Conservation (phyloP, 163 green algal genomes). For the Scenedesmus sp. region DNA sequence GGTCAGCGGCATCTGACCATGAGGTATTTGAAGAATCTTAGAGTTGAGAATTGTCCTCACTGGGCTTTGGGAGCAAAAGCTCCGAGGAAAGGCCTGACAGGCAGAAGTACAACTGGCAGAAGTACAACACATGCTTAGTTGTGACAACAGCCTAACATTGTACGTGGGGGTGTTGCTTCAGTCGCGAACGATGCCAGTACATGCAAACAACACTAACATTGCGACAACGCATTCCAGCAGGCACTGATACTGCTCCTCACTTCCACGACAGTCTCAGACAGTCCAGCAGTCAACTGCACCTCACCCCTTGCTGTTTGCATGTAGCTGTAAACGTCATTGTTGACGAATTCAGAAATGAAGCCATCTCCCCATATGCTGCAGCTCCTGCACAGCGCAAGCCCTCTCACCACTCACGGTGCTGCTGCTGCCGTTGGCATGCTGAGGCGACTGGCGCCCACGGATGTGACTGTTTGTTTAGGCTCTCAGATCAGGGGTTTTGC, state of each 20-base stretch:
- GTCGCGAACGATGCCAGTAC: not conserved
- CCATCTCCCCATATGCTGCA: not conserved
- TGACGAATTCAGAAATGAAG: not conserved
- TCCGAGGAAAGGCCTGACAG: too few relatives aligned
- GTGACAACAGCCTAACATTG: not conserved
- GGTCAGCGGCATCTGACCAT: too few relatives aligned
- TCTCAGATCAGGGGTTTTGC: not conserved
- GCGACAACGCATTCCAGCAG: not conserved
- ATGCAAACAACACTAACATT: not conserved
- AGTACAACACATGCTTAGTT: not conserved
- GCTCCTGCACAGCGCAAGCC: slow-evolving; percentile 12
- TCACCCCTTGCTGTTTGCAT: not conserved
- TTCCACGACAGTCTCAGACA: not conserved
- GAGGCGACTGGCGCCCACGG: not conserved
- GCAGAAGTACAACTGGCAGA: not conserved
- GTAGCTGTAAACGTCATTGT: not conserved
- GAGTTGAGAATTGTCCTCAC: too few relatives aligned
- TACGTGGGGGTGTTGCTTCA: not conserved
- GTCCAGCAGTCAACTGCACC: not conserved
- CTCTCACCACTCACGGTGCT: slow-evolving; percentile 7
- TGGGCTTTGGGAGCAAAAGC: too few relatives aligned
- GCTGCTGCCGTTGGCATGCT: not conserved
- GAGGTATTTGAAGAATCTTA: too few relatives aligned
- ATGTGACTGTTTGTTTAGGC: not conserved
- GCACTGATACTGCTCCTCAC: not conserved